Evolutionary conservation across 2,329 filamentous ascomycete genomes (phyloP), one percentile per base, ranked within the genome.

Genomic region (Neonectria faginata): DNA sequence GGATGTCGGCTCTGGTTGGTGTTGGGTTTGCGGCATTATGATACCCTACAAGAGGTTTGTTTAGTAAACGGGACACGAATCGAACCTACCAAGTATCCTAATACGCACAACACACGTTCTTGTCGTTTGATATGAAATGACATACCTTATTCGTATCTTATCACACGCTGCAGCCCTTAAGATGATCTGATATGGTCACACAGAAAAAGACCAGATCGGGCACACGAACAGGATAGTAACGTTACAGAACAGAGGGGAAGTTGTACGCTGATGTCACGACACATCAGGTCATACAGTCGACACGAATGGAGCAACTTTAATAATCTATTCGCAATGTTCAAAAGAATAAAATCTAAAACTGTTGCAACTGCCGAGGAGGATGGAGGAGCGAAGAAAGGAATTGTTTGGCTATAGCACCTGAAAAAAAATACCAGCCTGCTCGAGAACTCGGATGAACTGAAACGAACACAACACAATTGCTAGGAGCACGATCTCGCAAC

Each of bases 401-500:
- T 25, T 45, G 42, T 29, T 50, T 47, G 31, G 31, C 48, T 14
- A 41, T 44, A 55, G 39, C 44, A 31, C 55, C 51, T 29, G 27
- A 31, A 39, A 33, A 33, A 33, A 50, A 12, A 53, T 25, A 51
- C 36, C 47, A 44, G 52, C 18, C 41, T 31, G 29, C 33, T 42
- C 36, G 22, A 29, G 41, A 58, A 27, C 31, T 42, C 12, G 41
- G 27, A 42, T 29, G 41, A 52, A 33, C 48, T 18, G 14, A 54
- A 47, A 48, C n/a, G 33, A 39, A 44, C 44, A 56, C 36, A 62
- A 60, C 31, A n/a, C 41, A 44, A 47, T 41, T 47, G 16, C n/a
- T 31, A 25, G 51, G 45, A 45, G 20, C 22, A 51, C 14, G 22
- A 31, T 39, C n/a, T 39, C 47, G 33, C 14, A 8, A 33, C 18